These are phyloP conservation scores for Endoconidiophora polonica DNA, from an alignment of 2,329 filamentous ascomycete genomes.

Conservation along the genomic window DNA sequence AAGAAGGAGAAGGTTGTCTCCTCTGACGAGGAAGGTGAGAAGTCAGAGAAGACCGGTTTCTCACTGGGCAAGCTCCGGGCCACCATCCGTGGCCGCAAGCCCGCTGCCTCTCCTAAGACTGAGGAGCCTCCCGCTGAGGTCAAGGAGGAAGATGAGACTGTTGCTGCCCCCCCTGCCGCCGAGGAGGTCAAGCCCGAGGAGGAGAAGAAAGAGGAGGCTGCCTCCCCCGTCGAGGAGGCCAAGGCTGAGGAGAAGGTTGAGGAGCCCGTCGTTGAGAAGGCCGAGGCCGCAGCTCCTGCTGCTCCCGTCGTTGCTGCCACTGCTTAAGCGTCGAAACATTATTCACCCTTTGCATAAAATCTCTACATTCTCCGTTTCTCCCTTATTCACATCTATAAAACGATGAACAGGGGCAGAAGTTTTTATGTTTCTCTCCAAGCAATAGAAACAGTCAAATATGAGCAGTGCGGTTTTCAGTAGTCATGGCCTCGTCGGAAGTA, in stretches of 20 bases:
- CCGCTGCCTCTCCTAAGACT: constrained; percentile 18
- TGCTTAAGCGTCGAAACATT: constrained; percentile 11
- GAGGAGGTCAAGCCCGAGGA: constrained; percentile 15
- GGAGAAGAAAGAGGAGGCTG: constrained; percentile 20
- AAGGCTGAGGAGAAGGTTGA: constrained; percentile 17
- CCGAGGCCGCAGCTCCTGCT: constrained; percentile 24
- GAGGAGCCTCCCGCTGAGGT: constrained; percentile 20
- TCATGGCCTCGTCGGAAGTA: too few species aligned
- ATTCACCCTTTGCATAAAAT: background rate
- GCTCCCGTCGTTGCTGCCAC: constrained; percentile 32
- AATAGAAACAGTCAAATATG: too few species aligned
- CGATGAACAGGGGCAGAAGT: too few species aligned
- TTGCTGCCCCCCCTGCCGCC: background rate
- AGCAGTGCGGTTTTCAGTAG: too few species aligned
- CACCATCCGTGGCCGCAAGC: constrained; percentile 32
- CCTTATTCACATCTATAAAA: background rate
- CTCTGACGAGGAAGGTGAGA: constrained; percentile 46
- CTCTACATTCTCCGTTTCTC: constrained; percentile 15
- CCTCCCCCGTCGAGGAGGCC: constrained; percentile 24
- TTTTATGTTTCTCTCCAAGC: too few species aligned
- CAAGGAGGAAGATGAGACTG: constrained; percentile 16
- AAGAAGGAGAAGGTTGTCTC: constrained; percentile 53
- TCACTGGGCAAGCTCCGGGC: constrained; percentile 37
- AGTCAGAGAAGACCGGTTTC: constrained; percentile 38
- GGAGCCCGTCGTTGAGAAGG: constrained; percentile 26